phyloP scores from a whole-genome alignment of 83 land plant genomes.

The Larix sibirica region DNA sequence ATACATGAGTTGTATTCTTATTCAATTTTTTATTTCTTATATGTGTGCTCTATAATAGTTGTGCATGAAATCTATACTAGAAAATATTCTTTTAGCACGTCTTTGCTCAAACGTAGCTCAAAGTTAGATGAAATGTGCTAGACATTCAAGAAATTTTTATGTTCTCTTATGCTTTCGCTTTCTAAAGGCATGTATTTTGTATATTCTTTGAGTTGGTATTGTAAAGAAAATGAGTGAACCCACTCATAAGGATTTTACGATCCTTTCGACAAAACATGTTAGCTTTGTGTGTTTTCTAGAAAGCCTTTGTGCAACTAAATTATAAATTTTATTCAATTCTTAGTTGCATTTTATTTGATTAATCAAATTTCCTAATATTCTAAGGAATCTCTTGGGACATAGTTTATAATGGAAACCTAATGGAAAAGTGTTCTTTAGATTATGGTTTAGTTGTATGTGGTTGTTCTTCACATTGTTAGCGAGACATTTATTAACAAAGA shows the following conservation, averaged over 20 bases:
- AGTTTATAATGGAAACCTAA: not conserved
- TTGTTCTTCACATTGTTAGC: not conserved
- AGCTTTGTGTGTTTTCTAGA: not conserved
- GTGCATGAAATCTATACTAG: not conserved
- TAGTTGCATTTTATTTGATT: not conserved
- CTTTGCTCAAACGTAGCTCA: not conserved
- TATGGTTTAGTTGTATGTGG: not conserved
- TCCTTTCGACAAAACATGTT: conserved; percentile 82
- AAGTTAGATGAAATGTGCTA: not conserved
- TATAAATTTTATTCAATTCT: not conserved
- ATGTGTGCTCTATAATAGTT: not conserved
- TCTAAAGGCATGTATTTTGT: conserved; percentile 94
- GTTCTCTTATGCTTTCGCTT: not conserved
- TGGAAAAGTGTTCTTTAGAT: not conserved
- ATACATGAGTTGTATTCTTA: not conserved
- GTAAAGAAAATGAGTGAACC: conserved; percentile 96
- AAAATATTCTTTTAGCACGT: conserved; percentile 1
- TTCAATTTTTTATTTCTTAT: not conserved
- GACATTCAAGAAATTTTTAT: not conserved
- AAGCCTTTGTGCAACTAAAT: not conserved
- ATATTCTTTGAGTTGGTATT: conserved; percentile 93
- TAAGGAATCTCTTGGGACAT: not conserved
- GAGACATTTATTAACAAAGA: not conserved
- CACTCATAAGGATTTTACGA: conserved; percentile 80
- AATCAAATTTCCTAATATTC: not conserved